Evolutionary conservation across 2,329 filamentous ascomycete species (phyloP).

Genomic region (Teratosphaeria destructans): DNA sequence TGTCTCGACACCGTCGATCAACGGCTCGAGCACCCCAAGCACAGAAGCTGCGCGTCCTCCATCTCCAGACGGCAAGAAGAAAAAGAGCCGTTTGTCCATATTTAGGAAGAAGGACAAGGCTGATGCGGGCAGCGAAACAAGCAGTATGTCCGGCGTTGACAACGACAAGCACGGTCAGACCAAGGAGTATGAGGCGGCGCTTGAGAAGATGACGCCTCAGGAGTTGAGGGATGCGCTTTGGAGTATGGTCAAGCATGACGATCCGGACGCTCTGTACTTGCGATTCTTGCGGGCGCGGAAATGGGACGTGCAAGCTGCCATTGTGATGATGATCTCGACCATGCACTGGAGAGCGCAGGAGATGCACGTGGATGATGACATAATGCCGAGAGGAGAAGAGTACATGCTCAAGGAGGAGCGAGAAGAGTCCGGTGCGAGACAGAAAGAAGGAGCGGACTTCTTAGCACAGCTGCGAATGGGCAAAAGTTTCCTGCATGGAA

Average conservation of each 20-base stretch:
- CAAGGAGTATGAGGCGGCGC: slow-evolving; percentile 72
- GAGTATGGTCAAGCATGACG: slow-evolving; percentile 90
- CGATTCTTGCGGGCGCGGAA: slow-evolving; percentile 82
- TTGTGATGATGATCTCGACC: slow-evolving; percentile 89
- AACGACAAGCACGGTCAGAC: slow-evolving; percentile 89
- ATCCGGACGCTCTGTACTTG: slow-evolving; percentile 75
- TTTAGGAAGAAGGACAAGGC: slow-evolving; percentile 55
- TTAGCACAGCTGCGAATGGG: slow-evolving; percentile 75
- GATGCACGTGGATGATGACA: slow-evolving; percentile 79
- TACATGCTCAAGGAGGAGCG: slow-evolving; percentile 52
- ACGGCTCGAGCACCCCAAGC: neutral
- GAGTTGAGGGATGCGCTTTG: slow-evolving; percentile 73
- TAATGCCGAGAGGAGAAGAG: slow-evolving; percentile 68
- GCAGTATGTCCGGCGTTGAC: slow-evolving; percentile 28
- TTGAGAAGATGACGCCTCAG: slow-evolving; percentile 68
- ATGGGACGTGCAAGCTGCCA: slow-evolving; percentile 88
- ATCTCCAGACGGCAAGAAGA: slow-evolving; percentile 41
- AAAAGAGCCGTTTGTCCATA: slow-evolving; percentile 63
- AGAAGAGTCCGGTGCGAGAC: slow-evolving; percentile 47
- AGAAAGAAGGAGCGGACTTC: slow-evolving; percentile 67
- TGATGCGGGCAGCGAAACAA: slow-evolving; percentile 20
- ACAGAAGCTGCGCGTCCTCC: neutral
- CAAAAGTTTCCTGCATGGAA: slow-evolving; percentile 84
- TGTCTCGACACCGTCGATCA: neutral
- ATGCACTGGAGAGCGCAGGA: slow-evolving; percentile 82